Conservation (phyloP, 2,329 filamentous ascomycete species). For the Talaromyces marneffei region DNA sequence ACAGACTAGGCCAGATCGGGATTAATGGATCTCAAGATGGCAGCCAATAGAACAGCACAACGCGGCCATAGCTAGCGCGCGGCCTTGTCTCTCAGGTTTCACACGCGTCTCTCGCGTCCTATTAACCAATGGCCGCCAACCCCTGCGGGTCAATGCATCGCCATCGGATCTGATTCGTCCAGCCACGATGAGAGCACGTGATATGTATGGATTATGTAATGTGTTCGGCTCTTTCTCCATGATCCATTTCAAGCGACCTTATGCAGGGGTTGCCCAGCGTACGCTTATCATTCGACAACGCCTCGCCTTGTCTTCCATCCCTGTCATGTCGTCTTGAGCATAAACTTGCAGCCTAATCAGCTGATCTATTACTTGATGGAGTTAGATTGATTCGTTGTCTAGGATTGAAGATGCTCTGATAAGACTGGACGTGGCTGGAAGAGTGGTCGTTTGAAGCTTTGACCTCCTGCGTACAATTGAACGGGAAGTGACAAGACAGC, state of each 20-base stretch:
- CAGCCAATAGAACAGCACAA: neutral
- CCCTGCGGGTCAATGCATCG: neutral
- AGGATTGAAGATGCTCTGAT: neutral
- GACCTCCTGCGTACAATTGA: neutral
- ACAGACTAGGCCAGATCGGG: neutral
- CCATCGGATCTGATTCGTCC: constrained; percentile 5
- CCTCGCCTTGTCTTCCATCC: neutral
- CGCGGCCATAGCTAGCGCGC: neutral
- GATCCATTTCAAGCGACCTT: neutral
- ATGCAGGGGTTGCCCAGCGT: neutral
- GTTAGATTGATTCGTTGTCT: neutral
- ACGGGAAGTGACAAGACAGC: neutral
- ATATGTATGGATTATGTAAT: neutral
- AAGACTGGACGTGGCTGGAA: neutral
- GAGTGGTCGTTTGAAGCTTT: neutral
- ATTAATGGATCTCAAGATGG: too few relatives aligned
- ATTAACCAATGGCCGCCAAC: constrained; percentile 7
- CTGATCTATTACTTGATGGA: neutral
- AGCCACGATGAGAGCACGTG: constrained; percentile 12
- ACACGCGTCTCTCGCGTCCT: neutral
- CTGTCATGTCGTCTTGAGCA: neutral
- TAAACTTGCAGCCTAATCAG: neutral
- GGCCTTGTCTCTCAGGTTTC: neutral
- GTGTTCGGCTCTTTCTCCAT: neutral
- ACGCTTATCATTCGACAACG: neutral